These are phyloP conservation scores for Condylostoma magnum DNA, from an alignment of 169 alveolate species.

Conservation along the genomic window DNA sequence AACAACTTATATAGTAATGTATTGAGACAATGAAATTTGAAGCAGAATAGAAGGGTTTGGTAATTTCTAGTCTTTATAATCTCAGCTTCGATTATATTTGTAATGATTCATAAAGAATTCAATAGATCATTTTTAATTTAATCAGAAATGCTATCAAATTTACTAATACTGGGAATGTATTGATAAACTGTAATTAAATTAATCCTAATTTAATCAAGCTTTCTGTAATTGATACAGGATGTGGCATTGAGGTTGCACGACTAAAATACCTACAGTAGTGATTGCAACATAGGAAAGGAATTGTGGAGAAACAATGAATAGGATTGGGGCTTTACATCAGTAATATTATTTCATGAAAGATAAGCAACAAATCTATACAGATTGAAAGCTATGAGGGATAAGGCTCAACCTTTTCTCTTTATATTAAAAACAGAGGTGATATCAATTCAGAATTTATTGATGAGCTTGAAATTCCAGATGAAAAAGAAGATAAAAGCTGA, in stretches of 20 bases:
- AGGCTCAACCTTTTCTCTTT: slow-evolving; percentile 11
- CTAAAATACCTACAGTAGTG: not conserved
- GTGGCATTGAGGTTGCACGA: not conserved
- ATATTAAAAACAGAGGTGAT: not conserved
- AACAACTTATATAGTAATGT: not conserved
- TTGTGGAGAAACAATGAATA: not conserved
- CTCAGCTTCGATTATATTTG: not conserved
- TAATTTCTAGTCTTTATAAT: not conserved
- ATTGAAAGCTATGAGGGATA: not conserved
- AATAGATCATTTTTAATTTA: slow-evolving; percentile 1
- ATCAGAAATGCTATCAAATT: slow-evolving; percentile 20
- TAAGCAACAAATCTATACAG: not conserved
- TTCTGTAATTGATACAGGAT: slow-evolving; percentile 2
- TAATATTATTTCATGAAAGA: not conserved
- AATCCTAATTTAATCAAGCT: not conserved
- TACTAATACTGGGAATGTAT: not conserved
- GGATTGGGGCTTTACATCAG: slow-evolving; percentile 20
- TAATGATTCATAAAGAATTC: not conserved
- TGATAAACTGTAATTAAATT: not conserved
- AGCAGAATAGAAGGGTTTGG: not conserved
- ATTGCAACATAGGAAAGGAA: too few species aligned
- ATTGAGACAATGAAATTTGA: not conserved
- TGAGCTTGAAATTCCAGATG: too few species aligned
- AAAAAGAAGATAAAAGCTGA: too few species aligned
- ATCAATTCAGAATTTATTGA: too few species aligned